Evolutionary conservation across 2,329 filamentous ascomycete species (phyloP), one percentile per base, ranked within the genome.

Genomic region (Talaromyces pinophilus): DNA sequence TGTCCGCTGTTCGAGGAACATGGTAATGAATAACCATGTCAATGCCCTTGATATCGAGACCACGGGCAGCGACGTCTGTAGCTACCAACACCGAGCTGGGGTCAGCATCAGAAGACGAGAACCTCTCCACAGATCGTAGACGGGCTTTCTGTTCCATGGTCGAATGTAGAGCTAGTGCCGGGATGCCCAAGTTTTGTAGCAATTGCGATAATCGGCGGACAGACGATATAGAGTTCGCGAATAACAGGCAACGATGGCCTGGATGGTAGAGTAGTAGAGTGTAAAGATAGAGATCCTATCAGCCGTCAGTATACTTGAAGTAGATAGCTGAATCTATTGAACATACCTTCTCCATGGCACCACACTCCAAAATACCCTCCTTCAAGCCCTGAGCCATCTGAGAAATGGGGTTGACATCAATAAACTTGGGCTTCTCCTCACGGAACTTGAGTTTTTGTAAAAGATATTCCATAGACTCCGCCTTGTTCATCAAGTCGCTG

Each of bases 121-220:
- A 98, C 48, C 91, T 90, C 76, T 99, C 95, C 1, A 99, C 86
- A 1, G 92, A 94, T 46, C 94, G 89, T n/a, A 97, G 84, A 54
- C 95, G 92, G 2, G 95, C 93, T 78, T 98, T 98, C 79, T 99
- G 95, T 0, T 89, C 85, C 95, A 99, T 98, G 70, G 93, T 91
- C 0, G 93, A 97, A 79, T 99, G 95, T 0, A 99, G 83, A 0
- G 91, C 88, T 11, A 92, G 82, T 0, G 89, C 90, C 2, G 90
- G 88, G 8, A 97, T 84, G 69, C 90, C 87, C 61, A 99, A 87
- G 70, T 92, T 92, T 71, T 94, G 88, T 1, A 99, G 85, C 74
- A 97, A 87, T 0, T 94, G 92, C 0, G 90, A 88, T 13, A 99
- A 83, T 44, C 95, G 92, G 54, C 93, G 90, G 62, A 97, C 94